These are phyloP conservation scores for Sporothrix curviconia DNA, from an alignment of 2,329 filamentous ascomycete species.

Conservation along the genomic window DNA sequence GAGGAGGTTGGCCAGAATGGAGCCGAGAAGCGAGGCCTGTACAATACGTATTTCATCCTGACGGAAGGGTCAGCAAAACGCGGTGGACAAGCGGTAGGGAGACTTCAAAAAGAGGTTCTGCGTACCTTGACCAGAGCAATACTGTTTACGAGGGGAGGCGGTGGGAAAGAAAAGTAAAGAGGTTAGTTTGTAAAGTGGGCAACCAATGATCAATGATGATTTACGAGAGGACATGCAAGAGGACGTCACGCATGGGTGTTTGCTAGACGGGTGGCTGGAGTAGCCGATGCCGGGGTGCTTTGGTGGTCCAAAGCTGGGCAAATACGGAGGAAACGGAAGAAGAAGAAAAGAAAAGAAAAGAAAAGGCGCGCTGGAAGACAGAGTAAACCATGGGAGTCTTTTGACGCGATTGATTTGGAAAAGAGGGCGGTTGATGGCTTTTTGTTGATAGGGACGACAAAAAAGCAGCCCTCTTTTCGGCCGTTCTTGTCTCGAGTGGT, in stretches of 20 bases:
- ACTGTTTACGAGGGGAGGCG: slow-evolving; percentile 36
- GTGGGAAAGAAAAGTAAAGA: slow-evolving; percentile 21
- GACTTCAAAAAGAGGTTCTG: neutral
- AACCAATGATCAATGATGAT: no score
- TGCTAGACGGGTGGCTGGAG: slow-evolving; percentile 5
- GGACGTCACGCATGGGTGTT: slow-evolving; percentile 18
- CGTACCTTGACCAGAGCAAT: slow-evolving; percentile 66
- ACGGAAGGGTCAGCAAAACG: slow-evolving; percentile 21
- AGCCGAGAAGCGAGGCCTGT: slow-evolving; percentile 82
- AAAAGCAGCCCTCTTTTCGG: slow-evolving; percentile 38
- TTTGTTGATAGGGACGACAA: slow-evolving; percentile 29
- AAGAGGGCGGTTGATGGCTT: slow-evolving; percentile 44
- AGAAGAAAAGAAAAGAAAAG: neutral
- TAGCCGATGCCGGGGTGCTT: slow-evolving; percentile 11
- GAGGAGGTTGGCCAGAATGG: slow-evolving; percentile 80
- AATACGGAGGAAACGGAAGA: neutral
- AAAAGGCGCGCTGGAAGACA: slow-evolving; percentile 6
- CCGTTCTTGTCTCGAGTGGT: slow-evolving; percentile 38
- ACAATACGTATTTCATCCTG: slow-evolving; percentile 81
- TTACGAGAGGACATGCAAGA: slow-evolving; percentile 6
- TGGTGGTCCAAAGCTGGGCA: slow-evolving; percentile 8
- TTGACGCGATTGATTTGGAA: slow-evolving; percentile 41
- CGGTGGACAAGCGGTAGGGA: neutral
- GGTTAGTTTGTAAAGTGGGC: slow-evolving; percentile 28
- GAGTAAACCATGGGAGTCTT: slow-evolving; percentile 27